Percentiles rank a stretch among this genome's conserved stretches.
phyloP scores from a whole-genome alignment of 331 rosid genomes.

The Acacia concinna region DNA sequence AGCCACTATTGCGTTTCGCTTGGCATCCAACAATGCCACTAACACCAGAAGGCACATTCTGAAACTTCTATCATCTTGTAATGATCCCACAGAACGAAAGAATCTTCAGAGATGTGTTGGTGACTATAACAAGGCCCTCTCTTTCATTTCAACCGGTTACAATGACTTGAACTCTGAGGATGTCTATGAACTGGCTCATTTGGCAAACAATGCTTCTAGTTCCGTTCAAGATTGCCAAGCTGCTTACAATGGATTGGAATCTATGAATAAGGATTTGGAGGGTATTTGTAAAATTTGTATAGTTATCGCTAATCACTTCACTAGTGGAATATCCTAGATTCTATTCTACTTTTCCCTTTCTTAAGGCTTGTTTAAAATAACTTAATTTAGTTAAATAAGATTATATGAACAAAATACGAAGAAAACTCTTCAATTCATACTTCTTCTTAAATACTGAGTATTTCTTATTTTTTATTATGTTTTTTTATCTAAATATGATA shows the following conservation, averaged over 20 bases:
- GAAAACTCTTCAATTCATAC: too few species aligned
- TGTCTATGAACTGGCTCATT: conserved; percentile 38
- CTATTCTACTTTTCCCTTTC: too few species aligned
- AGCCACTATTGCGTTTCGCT: conserved; percentile 35
- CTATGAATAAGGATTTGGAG: conserved; percentile 31
- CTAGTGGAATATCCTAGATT: too few species aligned
- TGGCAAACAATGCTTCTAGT: conserved; percentile 35
- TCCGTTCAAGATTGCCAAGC: conserved; percentile 37
- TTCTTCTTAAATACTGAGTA: too few species aligned
- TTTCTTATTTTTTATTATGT: too few species aligned
- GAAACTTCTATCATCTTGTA: too few species aligned
- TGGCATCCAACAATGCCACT: conserved; percentile 43
- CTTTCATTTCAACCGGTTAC: conserved; percentile 32
- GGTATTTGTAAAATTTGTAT: conserved; percentile 49
- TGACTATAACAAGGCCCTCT: conserved; percentile 41
- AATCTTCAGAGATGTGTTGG: conserved; percentile 27
- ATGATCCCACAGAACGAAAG: background rate
- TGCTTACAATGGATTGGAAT: conserved; percentile 24
- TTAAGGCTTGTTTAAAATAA: too few species aligned
- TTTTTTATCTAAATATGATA: too few species aligned
- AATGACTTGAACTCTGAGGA: conserved; percentile 49
- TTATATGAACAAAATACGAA: too few species aligned
- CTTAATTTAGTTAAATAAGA: too few species aligned
- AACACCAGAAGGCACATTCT: conserved; percentile 17
- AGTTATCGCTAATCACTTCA: conserved; percentile 40